A percentile compares a stretch with the other conserved stretches of the same genome.
Conservation (phyloP, 495 filamentous ascomycete species). For the Aspergillus asperescens region DNA sequence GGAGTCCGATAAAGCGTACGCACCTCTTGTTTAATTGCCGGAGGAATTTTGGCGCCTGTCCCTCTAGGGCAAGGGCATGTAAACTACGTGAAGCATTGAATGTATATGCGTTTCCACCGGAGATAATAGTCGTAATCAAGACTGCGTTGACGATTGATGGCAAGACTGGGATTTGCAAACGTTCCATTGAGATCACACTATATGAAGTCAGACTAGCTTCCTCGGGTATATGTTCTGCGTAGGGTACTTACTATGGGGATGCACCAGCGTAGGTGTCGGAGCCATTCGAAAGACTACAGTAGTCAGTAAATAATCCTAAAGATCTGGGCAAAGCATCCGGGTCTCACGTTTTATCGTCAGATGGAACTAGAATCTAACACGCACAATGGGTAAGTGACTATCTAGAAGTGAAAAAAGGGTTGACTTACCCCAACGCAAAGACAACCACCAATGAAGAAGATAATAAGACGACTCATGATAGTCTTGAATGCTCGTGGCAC, state of each 20-base stretch:
- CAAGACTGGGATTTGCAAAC: not conserved
- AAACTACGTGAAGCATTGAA: not conserved
- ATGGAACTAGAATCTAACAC: not conserved
- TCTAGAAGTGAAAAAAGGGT: not conserved
- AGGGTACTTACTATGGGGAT: not conserved
- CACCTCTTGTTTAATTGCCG: not conserved
- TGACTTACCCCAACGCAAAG: not conserved
- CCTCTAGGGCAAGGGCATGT: not conserved
- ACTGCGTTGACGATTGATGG: not conserved
- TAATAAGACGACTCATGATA: not conserved
- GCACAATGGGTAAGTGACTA: not conserved
- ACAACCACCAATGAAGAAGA: slow-evolving; percentile 4
- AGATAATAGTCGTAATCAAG: not conserved
- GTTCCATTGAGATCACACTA: slow-evolving; percentile 4
- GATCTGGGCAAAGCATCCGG: not conserved
- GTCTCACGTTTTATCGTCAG: not conserved
- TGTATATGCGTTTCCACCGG: not conserved
- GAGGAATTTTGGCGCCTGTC: not conserved
- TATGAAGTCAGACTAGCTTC: not conserved
- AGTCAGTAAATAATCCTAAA: not conserved
- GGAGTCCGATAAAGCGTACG: not conserved
- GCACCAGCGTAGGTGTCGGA: slow-evolving; percentile 1
- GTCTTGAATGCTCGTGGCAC: not conserved
- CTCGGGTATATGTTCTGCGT: not conserved
- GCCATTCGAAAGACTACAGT: not conserved